A percentile compares a stretch with the other conserved stretches of the same genome.
phyloP scores from a whole-genome alignment of 2,329 filamentous ascomycete species.

The Sporothrix protearum region DNA sequence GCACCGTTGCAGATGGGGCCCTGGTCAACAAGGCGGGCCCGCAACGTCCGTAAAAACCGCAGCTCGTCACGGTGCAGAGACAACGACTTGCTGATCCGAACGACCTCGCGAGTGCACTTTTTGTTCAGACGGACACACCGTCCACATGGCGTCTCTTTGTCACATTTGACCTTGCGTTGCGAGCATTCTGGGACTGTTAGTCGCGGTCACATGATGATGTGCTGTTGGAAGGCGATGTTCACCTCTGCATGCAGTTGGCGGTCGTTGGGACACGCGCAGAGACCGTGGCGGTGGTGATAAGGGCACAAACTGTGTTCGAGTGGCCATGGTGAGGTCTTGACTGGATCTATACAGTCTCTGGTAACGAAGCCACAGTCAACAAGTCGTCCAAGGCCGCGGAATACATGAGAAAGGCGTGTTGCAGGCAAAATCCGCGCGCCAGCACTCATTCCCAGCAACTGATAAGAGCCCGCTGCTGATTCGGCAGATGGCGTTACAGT shows the following conservation, averaged over 20 bases:
- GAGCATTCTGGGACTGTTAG: conserved; percentile 22
- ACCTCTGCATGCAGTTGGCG: conserved; percentile 25
- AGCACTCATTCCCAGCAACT: not conserved
- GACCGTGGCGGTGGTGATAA: not conserved
- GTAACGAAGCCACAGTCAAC: not conserved
- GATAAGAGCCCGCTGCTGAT: not conserved
- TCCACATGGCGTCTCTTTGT: conserved; percentile 25
- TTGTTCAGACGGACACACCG: conserved; percentile 22
- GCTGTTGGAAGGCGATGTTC: not conserved
- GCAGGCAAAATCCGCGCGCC: not conserved
- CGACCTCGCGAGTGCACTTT: conserved; percentile 24
- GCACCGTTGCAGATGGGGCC: not conserved
- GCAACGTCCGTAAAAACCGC: conserved; percentile 19
- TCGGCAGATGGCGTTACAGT: conserved; percentile 13
- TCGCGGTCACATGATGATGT: not conserved
- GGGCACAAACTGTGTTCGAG: not conserved
- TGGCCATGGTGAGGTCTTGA: not conserved
- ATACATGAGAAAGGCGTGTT: not conserved
- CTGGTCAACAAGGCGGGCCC: conserved; percentile 4
- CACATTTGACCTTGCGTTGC: conserved; percentile 24
- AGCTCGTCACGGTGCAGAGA: conserved; percentile 24
- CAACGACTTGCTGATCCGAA: conserved; percentile 26
- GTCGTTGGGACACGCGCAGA: conserved; percentile 24
- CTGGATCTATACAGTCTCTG: not conserved
- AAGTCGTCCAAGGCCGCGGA: not conserved